These are phyloP conservation scores for Noccaea caerulescens DNA, from an alignment of 345 rosid genomes.

Conservation along the genomic window DNA sequence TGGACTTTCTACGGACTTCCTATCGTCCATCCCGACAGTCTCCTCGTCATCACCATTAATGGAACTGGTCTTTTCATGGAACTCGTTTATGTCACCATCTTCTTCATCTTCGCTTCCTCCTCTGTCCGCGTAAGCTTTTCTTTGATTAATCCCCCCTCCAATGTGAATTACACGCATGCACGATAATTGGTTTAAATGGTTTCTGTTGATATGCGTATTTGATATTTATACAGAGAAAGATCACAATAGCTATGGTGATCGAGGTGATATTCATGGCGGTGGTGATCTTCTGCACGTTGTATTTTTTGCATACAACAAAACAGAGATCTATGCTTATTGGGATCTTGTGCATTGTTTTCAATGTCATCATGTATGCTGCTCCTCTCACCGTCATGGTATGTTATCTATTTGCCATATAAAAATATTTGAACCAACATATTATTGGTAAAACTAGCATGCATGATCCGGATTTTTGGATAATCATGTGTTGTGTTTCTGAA, in stretches of 20 bases:
- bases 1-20: slow-evolving; percentile 81
- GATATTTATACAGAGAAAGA: slow-evolving; percentile 33
- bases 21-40: slow-evolving; percentile 61
- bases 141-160: not conserved
- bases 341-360: slow-evolving; percentile 43
- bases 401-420: too few species aligned
- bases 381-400: slow-evolving; percentile 77
- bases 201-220: not conserved
- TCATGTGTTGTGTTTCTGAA: not conserved
- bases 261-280: slow-evolving; percentile 56
- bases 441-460: not conserved
- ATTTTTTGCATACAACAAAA: slow-evolving; percentile 45
- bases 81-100: slow-evolving; percentile 53
- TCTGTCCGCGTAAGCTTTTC: slow-evolving; percentile 47
- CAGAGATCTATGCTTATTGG: slow-evolving; percentile 62
- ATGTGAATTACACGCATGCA: slow-evolving; percentile 1
- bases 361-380: slow-evolving; percentile 61
- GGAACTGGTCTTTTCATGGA: slow-evolving; percentile 64
- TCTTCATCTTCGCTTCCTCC: slow-evolving; percentile 50
- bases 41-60: slow-evolving; percentile 66
- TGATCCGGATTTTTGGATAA: too few species aligned
- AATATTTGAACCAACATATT: not conserved
- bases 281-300: slow-evolving; percentile 48
- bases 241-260: slow-evolving; percentile 40
- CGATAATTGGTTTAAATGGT: not conserved